These are phyloP conservation scores for Takakia lepidozioides DNA, from an alignment of 225 moss, liverwort and hornwort species.

Conservation along the genomic window DNA sequence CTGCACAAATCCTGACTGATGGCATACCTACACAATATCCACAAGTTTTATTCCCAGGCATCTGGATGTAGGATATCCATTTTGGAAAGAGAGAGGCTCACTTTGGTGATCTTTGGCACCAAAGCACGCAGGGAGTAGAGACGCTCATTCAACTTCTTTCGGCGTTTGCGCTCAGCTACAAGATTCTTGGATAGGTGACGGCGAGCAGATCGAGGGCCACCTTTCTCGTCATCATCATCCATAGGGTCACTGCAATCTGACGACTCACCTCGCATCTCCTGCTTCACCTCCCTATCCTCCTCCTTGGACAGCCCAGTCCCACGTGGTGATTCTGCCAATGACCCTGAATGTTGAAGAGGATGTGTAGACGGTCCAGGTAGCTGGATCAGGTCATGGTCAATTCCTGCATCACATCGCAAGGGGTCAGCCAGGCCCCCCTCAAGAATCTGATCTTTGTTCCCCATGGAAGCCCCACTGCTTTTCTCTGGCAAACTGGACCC, in stretches of 20 bases:
- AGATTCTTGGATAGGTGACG: conserved; percentile 95
- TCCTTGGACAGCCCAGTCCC: conserved; percentile 74
- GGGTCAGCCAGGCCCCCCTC: not conserved
- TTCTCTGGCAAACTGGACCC: conserved; percentile 19
- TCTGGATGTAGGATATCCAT: not conserved
- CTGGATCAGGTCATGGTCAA: conserved; percentile 54
- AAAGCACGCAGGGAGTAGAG: conserved; percentile 92
- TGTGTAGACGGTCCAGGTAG: conserved; percentile 36
- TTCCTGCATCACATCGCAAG: conserved; percentile 15
- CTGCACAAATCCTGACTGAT: too few species aligned
- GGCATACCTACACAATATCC: too few species aligned
- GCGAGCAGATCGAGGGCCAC: conserved; percentile 70
- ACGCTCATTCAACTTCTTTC: conserved; percentile 96
- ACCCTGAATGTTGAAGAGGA: conserved; percentile 46
- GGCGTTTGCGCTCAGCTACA: conserved; percentile 93
- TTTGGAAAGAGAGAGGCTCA: conserved; percentile 12
- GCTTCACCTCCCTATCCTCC: conserved; percentile 84
- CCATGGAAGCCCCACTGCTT: conserved; percentile 1
- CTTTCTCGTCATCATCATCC: conserved; percentile 94
- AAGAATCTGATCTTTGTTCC: not conserved
- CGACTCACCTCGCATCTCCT: conserved; percentile 92
- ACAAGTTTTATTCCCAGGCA: too few species aligned
- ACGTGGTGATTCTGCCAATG: conserved; percentile 60
- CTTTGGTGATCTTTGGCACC: conserved; percentile 98
- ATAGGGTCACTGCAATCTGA: conserved; percentile 97